Base-by-base conservation (phyloP, 1,284 basidiomycete species). In the Crepidotus sp. region DNA sequence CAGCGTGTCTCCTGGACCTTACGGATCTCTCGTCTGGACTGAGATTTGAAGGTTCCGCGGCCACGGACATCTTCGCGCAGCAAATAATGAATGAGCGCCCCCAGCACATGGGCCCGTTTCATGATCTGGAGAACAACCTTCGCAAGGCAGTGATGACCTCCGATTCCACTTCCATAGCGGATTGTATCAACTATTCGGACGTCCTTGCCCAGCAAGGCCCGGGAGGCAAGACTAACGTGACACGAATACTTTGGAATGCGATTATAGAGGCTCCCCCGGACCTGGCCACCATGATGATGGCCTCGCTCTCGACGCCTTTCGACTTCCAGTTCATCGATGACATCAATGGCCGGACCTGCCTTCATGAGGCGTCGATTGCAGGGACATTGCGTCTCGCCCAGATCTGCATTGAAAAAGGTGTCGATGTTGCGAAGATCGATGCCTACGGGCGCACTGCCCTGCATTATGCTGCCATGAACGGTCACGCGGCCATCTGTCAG, bases 391-490 rank as follows among this genome's bases (percentile, higher is more conserved):
- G 80, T n/a, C 74, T 98, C 31, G 89, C 94, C 38, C 67, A 80
- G 49, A 66, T 94, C 15, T 97, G 93, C 61, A 74, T 98, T 18
- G 69, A 77, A 40, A 80, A 83, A 42, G 76, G 76, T 18, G 80
- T 92, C 5, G 68, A 75, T 15, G 71, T 77, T 25, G 73, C 79
- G 47, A 83, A 78, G 51, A 68, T 76, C 31, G 93, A 97, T 58
- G 81, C 85, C 3, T 99, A 98, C 64, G 92, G 90, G 25, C 86
- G 96, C 13, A 87, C 89, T 8, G 84, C 94, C 3, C 72, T 99
- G 39, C 95, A 98, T 64, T 99, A 98, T 62, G 92, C 92, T 13
- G 88, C 92, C 13, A 92, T 98, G 82, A 83, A 91, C 55, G 94
- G 93, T 1, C 85, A 94, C 60, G 71, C 80, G 1, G 67, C 67